Percentiles rank a stretch among this genome's conserved stretches.
Conservation (phyloP, 73 alveolate genomes). For the Blepharisma stoltei region DNA sequence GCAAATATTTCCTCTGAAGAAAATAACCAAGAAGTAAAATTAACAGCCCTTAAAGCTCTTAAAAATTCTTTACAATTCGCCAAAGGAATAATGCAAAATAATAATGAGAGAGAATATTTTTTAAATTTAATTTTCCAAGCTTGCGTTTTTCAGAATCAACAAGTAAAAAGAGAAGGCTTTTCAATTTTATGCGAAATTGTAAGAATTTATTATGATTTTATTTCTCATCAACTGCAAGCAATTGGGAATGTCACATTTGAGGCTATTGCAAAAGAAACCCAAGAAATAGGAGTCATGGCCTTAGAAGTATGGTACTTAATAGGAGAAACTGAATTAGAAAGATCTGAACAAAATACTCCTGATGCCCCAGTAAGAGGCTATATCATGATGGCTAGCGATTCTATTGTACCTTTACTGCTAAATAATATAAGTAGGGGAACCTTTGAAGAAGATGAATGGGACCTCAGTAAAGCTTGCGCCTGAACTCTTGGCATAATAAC, state of each 20-base stretch:
- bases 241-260: background rate
- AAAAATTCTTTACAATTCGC: constrained; percentile 1
- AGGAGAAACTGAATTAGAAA: background rate
- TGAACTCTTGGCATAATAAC: background rate
- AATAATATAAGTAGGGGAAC: background rate
- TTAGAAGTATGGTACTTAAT: constrained; percentile 1
- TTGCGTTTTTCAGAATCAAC: background rate
- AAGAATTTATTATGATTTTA: background rate
- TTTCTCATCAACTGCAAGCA: background rate
- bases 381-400: background rate
- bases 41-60: background rate
- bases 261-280: background rate
- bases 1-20: background rate
- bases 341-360: background rate
- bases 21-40: background rate
- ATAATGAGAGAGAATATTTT: background rate
- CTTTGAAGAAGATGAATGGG: constrained; percentile 27
- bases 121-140: background rate
- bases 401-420: background rate
- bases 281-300: background rate
- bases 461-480: background rate
- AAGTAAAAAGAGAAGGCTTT: background rate
- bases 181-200: background rate
- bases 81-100: background rate
- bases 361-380: background rate